Conservation (phyloP, 2,329 filamentous ascomycete genomes). For the Daldinia sp. region DNA sequence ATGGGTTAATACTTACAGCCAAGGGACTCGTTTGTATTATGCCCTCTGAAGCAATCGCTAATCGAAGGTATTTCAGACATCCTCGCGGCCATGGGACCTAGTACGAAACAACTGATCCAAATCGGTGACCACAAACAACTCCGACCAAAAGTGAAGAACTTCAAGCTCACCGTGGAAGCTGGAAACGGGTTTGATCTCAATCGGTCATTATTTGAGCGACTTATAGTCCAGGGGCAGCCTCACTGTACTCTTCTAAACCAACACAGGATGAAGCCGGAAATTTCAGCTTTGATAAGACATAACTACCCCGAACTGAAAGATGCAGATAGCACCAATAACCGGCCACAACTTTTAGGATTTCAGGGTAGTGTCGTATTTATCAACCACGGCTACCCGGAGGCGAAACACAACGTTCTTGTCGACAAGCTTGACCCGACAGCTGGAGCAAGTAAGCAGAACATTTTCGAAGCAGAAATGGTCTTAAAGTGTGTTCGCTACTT, state of each 20-base stretch:
- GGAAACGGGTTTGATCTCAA: constrained; percentile 73
- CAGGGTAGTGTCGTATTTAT: constrained; percentile 69
- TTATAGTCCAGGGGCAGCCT: constrained; percentile 63
- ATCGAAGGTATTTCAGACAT: constrained; percentile 52
- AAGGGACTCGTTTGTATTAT: not conserved
- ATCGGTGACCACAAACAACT: constrained; percentile 81
- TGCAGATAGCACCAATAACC: constrained; percentile 55
- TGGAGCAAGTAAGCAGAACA: constrained; percentile 67
- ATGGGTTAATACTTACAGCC: not conserved
- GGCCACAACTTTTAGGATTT: constrained; percentile 63
- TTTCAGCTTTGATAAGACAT: constrained; percentile 64
- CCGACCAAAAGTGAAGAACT: constrained; percentile 71
- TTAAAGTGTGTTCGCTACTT: constrained; percentile 72
- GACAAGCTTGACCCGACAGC: constrained; percentile 60
- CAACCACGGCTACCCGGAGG: constrained; percentile 67
- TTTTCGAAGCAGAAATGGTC: constrained; percentile 71
- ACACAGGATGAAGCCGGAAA: constrained; percentile 74
- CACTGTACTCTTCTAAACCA: constrained; percentile 66
- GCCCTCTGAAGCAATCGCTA: constrained; percentile 2
- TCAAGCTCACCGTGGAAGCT: constrained; percentile 67
- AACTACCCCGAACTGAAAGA: constrained; percentile 71
- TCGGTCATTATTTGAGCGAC: constrained; percentile 72
- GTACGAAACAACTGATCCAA: constrained; percentile 69
- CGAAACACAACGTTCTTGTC: constrained; percentile 50
- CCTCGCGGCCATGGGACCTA: constrained; percentile 63